A percentile compares a stretch with the other conserved stretches of the same genome.
Conservation (phyloP, 169 alveolate genomes). For the Hepatocystis sp. region DNA sequence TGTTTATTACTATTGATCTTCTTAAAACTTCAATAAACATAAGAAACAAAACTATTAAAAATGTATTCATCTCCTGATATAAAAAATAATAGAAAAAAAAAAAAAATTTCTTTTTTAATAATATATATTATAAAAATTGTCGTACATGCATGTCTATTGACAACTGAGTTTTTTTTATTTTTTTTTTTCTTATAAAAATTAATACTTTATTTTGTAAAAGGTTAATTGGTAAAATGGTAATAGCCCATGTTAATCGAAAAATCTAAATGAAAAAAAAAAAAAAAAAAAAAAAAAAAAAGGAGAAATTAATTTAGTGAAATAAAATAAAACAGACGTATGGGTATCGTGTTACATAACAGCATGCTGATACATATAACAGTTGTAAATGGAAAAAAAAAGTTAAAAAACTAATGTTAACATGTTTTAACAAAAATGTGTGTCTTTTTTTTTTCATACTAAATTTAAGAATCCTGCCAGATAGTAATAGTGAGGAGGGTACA, state of each 20-base stretch:
- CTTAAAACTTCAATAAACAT: slow-evolving; percentile 63
- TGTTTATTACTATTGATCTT: slow-evolving; percentile 68
- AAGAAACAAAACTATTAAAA: slow-evolving; percentile 42
- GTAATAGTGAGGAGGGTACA: slow-evolving; percentile 81
- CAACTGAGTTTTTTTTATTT: not conserved
- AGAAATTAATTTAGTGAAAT: not conserved
- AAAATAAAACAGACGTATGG: no score
- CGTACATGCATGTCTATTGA: not conserved
- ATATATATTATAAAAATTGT: not conserved
- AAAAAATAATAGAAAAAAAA: not conserved
- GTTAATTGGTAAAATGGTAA: slow-evolving; percentile 84
- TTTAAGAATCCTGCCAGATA: slow-evolving; percentile 78
- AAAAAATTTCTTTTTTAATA: not conserved
- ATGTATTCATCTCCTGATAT: slow-evolving; percentile 33
- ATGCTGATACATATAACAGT: no score
- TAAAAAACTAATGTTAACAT: no score
- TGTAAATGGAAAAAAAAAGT: no score
- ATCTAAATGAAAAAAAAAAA: slow-evolving; percentile 21
- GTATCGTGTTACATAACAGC: no score
- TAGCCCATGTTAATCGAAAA: slow-evolving; percentile 88
- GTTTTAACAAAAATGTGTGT: not conserved
- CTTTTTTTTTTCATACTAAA: slow-evolving; percentile 19
- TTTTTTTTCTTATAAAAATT: not conserved
- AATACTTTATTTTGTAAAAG: slow-evolving; percentile 73
- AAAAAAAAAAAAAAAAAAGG: not conserved